Conservation (phyloP, 257 asterid species). For the Nicotiana obtusifolia region DNA sequence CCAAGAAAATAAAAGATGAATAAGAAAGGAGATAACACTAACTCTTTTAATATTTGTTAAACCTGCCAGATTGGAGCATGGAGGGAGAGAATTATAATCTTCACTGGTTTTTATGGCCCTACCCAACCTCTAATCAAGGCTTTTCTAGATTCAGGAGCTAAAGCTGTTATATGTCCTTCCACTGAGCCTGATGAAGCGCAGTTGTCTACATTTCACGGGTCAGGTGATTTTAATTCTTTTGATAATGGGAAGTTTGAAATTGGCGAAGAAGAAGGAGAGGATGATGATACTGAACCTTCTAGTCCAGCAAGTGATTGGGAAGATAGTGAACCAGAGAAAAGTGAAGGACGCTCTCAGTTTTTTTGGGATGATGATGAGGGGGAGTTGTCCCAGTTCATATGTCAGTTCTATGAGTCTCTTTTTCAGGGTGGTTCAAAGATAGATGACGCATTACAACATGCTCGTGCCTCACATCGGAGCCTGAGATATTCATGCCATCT, state of each 20-base stretch:
- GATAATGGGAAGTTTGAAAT: conserved; percentile 90
- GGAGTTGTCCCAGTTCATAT: conserved; percentile 67
- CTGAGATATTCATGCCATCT: conserved; percentile 71
- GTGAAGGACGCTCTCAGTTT: conserved; percentile 35
- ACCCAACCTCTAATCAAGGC: conserved; percentile 70
- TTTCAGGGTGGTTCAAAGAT: conserved; percentile 69
- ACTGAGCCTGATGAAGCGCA: conserved; percentile 81
- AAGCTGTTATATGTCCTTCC: conserved; percentile 89
- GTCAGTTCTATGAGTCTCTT: conserved; percentile 59
- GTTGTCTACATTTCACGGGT: conserved; percentile 58
- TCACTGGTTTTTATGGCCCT: conserved; percentile 87
- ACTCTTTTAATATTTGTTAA: conserved; percentile 13
- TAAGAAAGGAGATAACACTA: background rate
- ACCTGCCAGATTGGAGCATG: conserved; percentile 74
- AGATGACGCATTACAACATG: conserved; percentile 50
- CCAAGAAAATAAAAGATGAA: background rate
- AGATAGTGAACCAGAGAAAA: conserved; percentile 70
- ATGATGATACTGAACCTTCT: conserved; percentile 42
- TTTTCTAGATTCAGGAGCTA: conserved; percentile 90
- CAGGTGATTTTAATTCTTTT: conserved; percentile 60
- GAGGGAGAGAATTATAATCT: conserved; percentile 90
- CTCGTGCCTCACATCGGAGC: conserved; percentile 57
- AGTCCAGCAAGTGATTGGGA: conserved; percentile 95
- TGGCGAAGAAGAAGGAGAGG: conserved; percentile 75
- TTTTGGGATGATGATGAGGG: conserved; percentile 93